Conservation (phyloP, 208 protist species). For the Phytomonas sp. region DNA sequence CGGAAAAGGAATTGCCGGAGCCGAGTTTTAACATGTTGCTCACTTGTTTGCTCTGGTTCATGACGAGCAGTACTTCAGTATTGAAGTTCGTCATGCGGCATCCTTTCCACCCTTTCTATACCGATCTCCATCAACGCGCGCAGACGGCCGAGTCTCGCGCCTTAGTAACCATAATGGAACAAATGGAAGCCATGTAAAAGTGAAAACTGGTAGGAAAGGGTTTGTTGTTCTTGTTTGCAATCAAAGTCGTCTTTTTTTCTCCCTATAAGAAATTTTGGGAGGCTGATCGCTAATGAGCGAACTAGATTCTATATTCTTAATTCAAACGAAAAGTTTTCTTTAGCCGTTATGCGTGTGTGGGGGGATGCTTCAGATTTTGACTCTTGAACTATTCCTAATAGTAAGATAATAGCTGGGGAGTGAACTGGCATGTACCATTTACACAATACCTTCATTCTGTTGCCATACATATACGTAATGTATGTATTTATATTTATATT, state of each 20-base stretch:
- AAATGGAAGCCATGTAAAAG: slow-evolving; percentile 31
- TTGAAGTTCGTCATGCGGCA: slow-evolving; percentile 27
- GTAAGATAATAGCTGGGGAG: no score
- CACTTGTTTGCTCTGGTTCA: slow-evolving; percentile 44
- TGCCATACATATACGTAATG: not conserved
- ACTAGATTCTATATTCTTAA: not conserved
- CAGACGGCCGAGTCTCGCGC: slow-evolving; percentile 55
- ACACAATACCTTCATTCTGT: not conserved
- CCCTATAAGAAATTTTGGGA: not conserved
- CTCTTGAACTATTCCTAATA: no score
- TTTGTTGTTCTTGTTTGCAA: slow-evolving; percentile 17
- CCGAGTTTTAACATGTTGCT: slow-evolving; percentile 69
- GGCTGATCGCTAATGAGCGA: not conserved
- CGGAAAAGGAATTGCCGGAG: slow-evolving; percentile 31
- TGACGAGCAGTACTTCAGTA: slow-evolving; percentile 26
- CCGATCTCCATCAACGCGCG: slow-evolving; percentile 23
- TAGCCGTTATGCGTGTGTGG: no score
- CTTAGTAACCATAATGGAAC: slow-evolving; percentile 55
- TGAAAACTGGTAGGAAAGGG: slow-evolving; percentile 1
- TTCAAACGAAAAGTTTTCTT: not conserved
- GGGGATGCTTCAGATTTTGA: no score
- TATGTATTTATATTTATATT: slow-evolving; percentile 1
- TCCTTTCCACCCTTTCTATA: slow-evolving; percentile 33
- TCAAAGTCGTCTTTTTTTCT: not conserved
- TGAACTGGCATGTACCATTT: not conserved